phyloP scores from a whole-genome alignment of 768 basidiomycete species.

The Hypsizygus marmoreus region DNA sequence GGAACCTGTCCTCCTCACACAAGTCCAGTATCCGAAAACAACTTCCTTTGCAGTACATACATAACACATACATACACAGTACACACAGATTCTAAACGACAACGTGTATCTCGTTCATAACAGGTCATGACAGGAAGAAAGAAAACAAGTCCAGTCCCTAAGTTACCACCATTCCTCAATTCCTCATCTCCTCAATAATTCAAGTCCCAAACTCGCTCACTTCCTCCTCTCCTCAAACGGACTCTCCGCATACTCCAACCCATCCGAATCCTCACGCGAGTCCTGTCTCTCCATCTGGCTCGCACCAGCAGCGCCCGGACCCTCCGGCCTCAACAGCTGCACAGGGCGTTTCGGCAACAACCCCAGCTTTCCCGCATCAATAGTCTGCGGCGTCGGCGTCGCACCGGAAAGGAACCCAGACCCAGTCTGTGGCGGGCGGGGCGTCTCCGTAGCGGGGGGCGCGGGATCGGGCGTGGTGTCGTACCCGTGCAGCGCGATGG shows the following conservation, averaged over 20 bases:
- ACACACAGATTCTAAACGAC: not conserved
- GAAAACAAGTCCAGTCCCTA: not conserved
- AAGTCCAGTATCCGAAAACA: no score
- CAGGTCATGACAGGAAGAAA: not conserved
- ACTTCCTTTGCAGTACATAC: no score
- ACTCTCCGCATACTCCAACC: slow-evolving; percentile 74
- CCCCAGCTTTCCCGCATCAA: slow-evolving; percentile 58
- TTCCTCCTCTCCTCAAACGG: slow-evolving; percentile 62
- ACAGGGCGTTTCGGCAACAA: slow-evolving; percentile 77
- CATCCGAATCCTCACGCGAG: slow-evolving; percentile 46
- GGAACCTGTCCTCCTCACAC: no score
- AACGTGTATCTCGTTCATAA: no score
- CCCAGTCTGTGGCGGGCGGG: slow-evolving; percentile 8
- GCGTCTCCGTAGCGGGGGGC: no score
- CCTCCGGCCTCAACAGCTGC: slow-evolving; percentile 45
- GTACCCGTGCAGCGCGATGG: slow-evolving; percentile 11
- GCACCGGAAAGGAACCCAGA: no score
- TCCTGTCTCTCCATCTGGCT: slow-evolving; percentile 19
- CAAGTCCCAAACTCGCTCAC: no score
- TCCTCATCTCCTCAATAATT: no score
- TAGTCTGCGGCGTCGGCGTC: no score
- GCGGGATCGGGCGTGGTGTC: slow-evolving; percentile 12
- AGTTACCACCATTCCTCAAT: no score
- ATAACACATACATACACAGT: not conserved
- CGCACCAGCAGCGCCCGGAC: slow-evolving; percentile 17